Conservation (phyloP, 2,329 filamentous ascomycete species). For the Periconia sp. region DNA sequence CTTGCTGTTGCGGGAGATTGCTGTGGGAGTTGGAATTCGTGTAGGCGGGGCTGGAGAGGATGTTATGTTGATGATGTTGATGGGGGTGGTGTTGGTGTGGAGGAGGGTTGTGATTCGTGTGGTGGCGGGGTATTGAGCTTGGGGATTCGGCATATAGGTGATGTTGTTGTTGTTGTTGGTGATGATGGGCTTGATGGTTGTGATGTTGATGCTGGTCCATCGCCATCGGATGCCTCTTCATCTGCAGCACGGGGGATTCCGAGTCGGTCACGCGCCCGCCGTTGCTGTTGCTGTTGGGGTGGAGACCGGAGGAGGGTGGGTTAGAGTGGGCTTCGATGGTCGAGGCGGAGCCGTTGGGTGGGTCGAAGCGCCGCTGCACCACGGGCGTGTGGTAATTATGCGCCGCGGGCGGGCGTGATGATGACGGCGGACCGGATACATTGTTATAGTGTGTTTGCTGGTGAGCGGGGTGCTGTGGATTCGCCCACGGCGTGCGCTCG, state of each 20-base stretch:
- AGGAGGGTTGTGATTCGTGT: slow-evolving; percentile 29
- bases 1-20: too few relatives aligned
- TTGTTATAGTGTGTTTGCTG: slow-evolving; percentile 36
- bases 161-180: not conserved
- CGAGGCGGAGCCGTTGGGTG: slow-evolving; percentile 42
- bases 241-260: slow-evolving; percentile 41
- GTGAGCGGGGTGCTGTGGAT: slow-evolving; percentile 64
- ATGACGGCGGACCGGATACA: slow-evolving; percentile 18
- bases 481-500: slow-evolving; percentile 89
- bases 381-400: slow-evolving; percentile 40
- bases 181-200: not conserved
- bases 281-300: slow-evolving; percentile 17
- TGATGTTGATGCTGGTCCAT: slow-evolving; percentile 17
- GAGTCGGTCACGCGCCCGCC: slow-evolving; percentile 27
- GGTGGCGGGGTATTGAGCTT: slow-evolving; percentile 29
- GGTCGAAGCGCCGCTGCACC: slow-evolving; percentile 37
- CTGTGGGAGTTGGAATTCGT: too few relatives aligned
- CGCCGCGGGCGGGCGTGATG: slow-evolving; percentile 14
- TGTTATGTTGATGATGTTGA: not conserved
- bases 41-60: not conserved
- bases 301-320: slow-evolving; percentile 35
- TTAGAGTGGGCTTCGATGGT: slow-evolving; percentile 44
- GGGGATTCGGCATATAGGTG: slow-evolving; percentile 29
- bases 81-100: slow-evolving; percentile 9
- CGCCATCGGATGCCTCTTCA: slow-evolving; percentile 38